These are phyloP conservation scores for Tetrapisispora taiwanensis DNA, from an alignment of 805 yeast species.

Conservation along the genomic window DNA sequence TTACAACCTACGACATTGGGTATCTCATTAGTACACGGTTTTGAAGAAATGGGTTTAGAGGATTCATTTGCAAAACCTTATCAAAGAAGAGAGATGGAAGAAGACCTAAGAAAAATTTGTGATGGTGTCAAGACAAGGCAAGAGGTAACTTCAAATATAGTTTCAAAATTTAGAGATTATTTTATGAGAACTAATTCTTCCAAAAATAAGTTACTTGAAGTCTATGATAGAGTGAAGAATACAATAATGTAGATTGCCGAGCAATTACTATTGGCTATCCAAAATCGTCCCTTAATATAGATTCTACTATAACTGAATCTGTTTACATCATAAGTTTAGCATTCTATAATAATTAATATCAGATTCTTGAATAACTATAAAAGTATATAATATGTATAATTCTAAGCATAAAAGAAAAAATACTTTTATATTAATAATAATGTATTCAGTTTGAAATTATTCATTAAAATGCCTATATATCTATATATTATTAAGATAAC, in stretches of 20 bases:
- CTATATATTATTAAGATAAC: background rate
- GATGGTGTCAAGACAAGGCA: slow-evolving; percentile 46
- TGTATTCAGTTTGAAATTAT: background rate
- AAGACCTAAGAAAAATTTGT: slow-evolving; percentile 54
- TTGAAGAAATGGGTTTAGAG: slow-evolving; percentile 60
- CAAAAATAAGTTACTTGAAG: slow-evolving; percentile 23
- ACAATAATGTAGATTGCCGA: background rate
- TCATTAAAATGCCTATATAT: background rate
- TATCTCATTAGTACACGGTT: slow-evolving; percentile 78
- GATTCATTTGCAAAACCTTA: slow-evolving; percentile 87
- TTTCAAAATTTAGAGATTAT: slow-evolving; percentile 49
- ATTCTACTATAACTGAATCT: too few species aligned
- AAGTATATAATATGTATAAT: too few species aligned
- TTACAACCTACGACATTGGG: slow-evolving; percentile 79
- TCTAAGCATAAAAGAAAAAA: too few species aligned
- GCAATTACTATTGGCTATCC: background rate
- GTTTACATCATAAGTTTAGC: too few species aligned
- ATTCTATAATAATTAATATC: too few species aligned
- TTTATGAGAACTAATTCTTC: slow-evolving; percentile 20
- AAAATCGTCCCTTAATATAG: too few species aligned
- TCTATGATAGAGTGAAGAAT: slow-evolving; percentile 18
- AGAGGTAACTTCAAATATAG: slow-evolving; percentile 45
- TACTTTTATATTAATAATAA: too few species aligned
- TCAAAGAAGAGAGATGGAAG: slow-evolving; percentile 67
- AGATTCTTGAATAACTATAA: too few species aligned